Base-by-base conservation (phyloP, 345 rosid species). In the Citrus glauca region DNA sequence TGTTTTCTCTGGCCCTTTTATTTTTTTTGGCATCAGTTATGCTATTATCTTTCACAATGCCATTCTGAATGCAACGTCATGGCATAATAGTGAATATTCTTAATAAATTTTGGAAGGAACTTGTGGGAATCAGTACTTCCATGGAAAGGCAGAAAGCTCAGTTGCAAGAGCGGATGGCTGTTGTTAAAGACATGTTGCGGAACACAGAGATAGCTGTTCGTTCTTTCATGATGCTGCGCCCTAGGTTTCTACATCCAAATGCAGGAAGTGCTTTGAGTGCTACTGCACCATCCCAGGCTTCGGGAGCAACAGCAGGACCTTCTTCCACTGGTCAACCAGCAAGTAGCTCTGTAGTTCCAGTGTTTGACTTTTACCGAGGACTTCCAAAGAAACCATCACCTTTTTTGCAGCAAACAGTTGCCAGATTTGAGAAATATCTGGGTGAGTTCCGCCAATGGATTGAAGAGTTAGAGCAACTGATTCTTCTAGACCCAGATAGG, bases 401-500 rank as follows among this genome's bases (percentile, higher is more conserved):
- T 8, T 96, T 92, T 83, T 75, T 96, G 71, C 93, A 82, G 88
- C 94, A 92, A 66, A 90, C 98, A 2, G 91, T 91, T 86, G 85
- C 75, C 53, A 91, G 98, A 87, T 96, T 91, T 78, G 98, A 94
- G 89, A 96, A 90, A 87, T 92, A 91, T 81, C 86, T 96, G 40
- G 86, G 79, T 67, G 95, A 91, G 78, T 96, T 97, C 28, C 89
- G 91, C 17, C 98, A 94, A 64, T 96, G 95, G 95, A 86, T 94
- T 80, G 97, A 90, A 83, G 99, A 96, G 87, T 81, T 96, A 81
- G 99, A 96, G 84, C 99, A 94, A 45, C 79, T 94, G 79, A 92
- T 93, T 76, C 89, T 91, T 61, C 76, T 89, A 80, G 92, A 90
- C 84, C 87, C 97, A 65, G 93, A 89, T 61, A 88, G 86, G 87